Evolutionary conservation across 345 rosid genomes (phyloP), one percentile per base, ranked within the genome.

Genomic region (Psidium guajava): DNA sequence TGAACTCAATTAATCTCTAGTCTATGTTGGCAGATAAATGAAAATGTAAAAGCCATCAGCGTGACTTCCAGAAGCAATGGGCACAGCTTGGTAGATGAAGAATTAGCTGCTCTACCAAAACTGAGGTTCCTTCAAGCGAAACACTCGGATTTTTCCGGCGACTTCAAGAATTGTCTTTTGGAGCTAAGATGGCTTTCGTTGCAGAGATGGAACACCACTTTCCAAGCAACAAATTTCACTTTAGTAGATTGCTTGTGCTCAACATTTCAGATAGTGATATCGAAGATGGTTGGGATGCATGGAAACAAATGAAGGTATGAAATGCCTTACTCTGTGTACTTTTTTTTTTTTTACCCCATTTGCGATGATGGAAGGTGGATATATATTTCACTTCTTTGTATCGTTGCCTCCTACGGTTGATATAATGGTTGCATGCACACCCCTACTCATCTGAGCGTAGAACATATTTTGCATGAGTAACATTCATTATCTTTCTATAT

Each of bases 401-500:
- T 0, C 1, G 11, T 0, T 57, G 5, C 28, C 61, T 5, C 64
- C 5, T 25, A 25, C 0, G 2, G 0, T 56, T 0, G 28, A 22
- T n/a, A 4, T 9, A 56, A 22, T 22, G 12, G n/a, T 56, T 56
- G n/a, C 5, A 22, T 56, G 13, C 1, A 24, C 59, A 9, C 12
- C 59, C 24, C 6, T 22, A 22, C 24, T 24, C 58, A 11, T 6
- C 6, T 44, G 6, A 44, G 47, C 6, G 47, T 44, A 44, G 8
- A 44, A 51, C 22, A 55, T 0, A 56, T 3, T 56, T 24, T 24
- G 24, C 47, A 15, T 6, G 2, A 22, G 14, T 20, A 56, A 56
- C 8, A 56, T 56, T n/a, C 59, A 3, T 22, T 22, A 24, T 4
- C 0, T 24, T 56, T 56, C 24, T 9, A 56, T 24, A 56, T 6